phyloP scores from a whole-genome alignment of 768 basidiomycete genomes.

The Rhodotorula diobovata region DNA sequence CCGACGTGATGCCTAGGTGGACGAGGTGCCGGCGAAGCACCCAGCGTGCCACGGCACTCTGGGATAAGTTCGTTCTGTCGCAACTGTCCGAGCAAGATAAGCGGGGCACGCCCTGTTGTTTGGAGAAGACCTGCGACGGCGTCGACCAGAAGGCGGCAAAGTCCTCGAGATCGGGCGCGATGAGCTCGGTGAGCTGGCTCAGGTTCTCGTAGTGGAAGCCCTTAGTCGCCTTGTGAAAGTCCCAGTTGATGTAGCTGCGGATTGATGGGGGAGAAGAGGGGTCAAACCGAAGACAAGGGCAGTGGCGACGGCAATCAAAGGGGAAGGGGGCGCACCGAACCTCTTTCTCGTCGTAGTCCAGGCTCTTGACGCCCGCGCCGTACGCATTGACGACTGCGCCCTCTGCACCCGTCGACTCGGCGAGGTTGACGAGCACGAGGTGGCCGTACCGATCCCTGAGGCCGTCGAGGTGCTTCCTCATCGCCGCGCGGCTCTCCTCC shows the following conservation, averaged over 20 bases:
- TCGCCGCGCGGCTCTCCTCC: conserved; percentile 34
- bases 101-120: conserved; percentile 36
- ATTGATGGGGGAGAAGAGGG: background rate
- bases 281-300: background rate
- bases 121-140: conserved; percentile 14
- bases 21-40: conserved; percentile 56
- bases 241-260: conserved; percentile 30
- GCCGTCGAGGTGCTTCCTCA: conserved; percentile 39
- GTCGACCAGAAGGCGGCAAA: conserved; percentile 39
- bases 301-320: background rate
- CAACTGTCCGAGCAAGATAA: conserved; percentile 43
- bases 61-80: conserved; percentile 42
- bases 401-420: conserved; percentile 87
- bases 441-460: conserved; percentile 34
- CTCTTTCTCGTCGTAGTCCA: conserved; percentile 46
- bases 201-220: conserved; percentile 64
- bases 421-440: conserved; percentile 81
- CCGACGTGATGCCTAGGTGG: conserved; percentile 54
- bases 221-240: conserved; percentile 52
- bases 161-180: conserved; percentile 37
- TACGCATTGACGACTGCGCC: conserved; percentile 72
- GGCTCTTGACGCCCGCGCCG: conserved; percentile 60
- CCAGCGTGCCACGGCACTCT: conserved; percentile 81
- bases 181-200: conserved; percentile 23
- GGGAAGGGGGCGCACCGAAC: conserved; percentile 43